A percentile compares a stretch with the other conserved stretches of the same genome.
These are phyloP conservation scores for Emergomyces pasteurianus DNA, from an alignment of 2,329 filamentous ascomycete genomes.

Conservation along the genomic window DNA sequence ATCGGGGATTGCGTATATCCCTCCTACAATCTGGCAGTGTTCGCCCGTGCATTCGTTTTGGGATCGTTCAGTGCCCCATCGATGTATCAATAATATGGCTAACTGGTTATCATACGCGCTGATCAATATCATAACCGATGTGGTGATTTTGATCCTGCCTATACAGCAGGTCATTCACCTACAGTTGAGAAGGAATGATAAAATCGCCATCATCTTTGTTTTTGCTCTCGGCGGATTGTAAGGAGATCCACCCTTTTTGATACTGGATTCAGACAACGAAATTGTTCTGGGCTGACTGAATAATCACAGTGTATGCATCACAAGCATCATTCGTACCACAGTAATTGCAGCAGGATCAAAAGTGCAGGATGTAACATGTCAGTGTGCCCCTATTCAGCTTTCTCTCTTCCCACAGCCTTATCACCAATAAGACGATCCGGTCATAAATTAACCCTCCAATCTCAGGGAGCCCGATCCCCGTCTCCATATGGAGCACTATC, in stretches of 20 bases:
- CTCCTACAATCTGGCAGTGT: constrained; percentile 7
- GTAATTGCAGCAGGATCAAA: not conserved
- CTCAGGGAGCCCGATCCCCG: not conserved
- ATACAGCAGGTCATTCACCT: constrained; percentile 6
- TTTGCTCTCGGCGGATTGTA: constrained; percentile 9
- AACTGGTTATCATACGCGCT: constrained; percentile 1
- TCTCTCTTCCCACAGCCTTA: not conserved
- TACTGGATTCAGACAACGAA: not conserved
- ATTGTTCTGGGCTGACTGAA: not conserved
- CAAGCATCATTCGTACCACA: not conserved
- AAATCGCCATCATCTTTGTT: constrained; percentile 7
- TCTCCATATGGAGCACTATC: constrained; percentile 20
- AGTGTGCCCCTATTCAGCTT: not conserved
- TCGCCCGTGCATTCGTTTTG: constrained; percentile 3
- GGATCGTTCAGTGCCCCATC: constrained; percentile 5
- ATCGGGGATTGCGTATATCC: constrained; percentile 2
- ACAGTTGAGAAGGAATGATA: constrained; percentile 4
- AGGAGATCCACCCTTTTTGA: not conserved
- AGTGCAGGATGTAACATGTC: not conserved
- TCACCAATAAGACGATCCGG: not conserved
- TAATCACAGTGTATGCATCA: not conserved
- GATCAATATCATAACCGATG: constrained; percentile 7
- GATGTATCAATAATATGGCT: constrained; percentile 4
- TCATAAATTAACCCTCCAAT: not conserved
- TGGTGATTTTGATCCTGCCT: constrained; percentile 7